These are phyloP conservation scores for Jaltomata sinuosa DNA, from an alignment of 257 asterid genomes.

Conservation along the genomic window DNA sequence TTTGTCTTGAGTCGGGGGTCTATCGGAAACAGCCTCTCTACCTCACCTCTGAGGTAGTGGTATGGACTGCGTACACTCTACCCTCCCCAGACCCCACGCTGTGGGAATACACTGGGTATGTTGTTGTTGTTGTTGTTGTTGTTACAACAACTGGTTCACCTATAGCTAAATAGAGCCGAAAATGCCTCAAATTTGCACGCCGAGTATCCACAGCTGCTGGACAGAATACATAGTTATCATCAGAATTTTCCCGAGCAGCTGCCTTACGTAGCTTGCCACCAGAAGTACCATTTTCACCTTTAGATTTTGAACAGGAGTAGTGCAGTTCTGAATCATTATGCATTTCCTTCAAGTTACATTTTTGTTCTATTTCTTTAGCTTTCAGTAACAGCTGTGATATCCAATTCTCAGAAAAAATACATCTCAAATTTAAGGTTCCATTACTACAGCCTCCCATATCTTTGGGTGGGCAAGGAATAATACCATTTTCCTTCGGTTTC, in stretches of 20 bases:
- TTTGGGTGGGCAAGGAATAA: constrained; percentile 44
- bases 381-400: constrained; percentile 34
- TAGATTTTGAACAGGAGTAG: constrained; percentile 33
- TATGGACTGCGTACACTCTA: too few species aligned
- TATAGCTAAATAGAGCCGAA: constrained; percentile 62
- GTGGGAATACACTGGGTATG: too few species aligned
- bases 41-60: too few species aligned
- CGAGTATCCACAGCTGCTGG: constrained; percentile 48
- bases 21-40: too few species aligned
- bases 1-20: too few species aligned
- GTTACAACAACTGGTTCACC: constrained; percentile 87
- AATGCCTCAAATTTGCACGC: constrained; percentile 50
- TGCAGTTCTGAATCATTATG: constrained; percentile 6
- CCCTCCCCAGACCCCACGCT: too few species aligned
- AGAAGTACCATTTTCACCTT: constrained; percentile 8
- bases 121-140: too few species aligned
- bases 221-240: constrained; percentile 54
- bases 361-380: constrained; percentile 28
- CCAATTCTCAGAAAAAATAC: constrained; percentile 15
- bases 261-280: constrained; percentile 33
- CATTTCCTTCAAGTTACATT: constrained; percentile 4
- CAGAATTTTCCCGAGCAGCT: constrained; percentile 41
- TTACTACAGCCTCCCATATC: constrained; percentile 50
- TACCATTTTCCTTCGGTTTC: constrained; percentile 40
- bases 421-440: constrained; percentile 38